Evolutionary conservation across 768 basidiomycete species (phyloP), one percentile per base, ranked within the genome.

Genomic region (Lanmaoa pseudosensibilis): DNA sequence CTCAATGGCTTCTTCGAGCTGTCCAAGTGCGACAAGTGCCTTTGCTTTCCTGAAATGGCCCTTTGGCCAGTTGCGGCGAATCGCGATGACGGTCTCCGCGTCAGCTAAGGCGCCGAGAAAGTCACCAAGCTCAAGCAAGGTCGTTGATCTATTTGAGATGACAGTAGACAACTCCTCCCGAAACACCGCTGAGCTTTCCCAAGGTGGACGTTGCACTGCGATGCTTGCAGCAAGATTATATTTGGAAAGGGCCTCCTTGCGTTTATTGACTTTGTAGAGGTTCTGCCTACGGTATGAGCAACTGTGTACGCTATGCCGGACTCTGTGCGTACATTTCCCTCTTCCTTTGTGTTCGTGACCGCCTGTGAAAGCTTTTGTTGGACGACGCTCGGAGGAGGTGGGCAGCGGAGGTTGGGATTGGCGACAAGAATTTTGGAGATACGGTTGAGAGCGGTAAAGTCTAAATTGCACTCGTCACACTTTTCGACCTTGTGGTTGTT

Each of bases 11-110:
- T 96, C 94, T 41, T 85, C 74, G 53, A 83, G 73, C 44, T 78
- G 74, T 4, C 79, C 80, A 48, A 99, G 77, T 21, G 83, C 92
- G 2, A 90, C 76, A 41, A 99, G 76, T 0, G 96, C 93, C 69
- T 92, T 93, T 2, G 92, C 90, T 68, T 90, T 94, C 56, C 97
- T 81, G 79, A 97, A 97, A 72, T 98, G 92, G 0, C 94, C 97
- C 68, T 98, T 99, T 65, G 90, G 84, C 95, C 96, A 98, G 44
- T 85, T 86, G 54, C 86, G 79, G 66, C 93, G 90, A 50, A 97
- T 75, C 60, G 83, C 73, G 40, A 97, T 87, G 66, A 98, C 94
- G 2, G 87, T 86, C 54, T 98, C 94, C 0, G 97, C 94, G 67
- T 99, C 97, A 27, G 86, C 86, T 9, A 95, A 75, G 5, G 94